Evolutionary conservation across 1,284 basidiomycete genomes (phyloP), one percentile per base, ranked within the genome.

Genomic region (Meripilus lineatus): DNA sequence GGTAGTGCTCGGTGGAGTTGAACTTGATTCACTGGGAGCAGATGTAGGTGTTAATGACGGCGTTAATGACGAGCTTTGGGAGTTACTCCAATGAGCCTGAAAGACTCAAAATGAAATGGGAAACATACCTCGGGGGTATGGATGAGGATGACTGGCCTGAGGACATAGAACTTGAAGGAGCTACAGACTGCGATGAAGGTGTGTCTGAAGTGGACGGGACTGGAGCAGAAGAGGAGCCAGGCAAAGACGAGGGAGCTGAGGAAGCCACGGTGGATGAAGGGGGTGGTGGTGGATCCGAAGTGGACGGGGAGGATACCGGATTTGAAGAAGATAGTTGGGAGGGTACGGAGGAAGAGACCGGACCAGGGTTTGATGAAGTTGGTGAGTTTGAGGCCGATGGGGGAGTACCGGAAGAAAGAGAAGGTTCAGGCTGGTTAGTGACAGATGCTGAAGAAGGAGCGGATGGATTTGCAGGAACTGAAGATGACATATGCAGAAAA

Each of bases 401-500:
- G 4, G 57, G 49, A 22, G 57, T 42, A 36, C 58, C 38, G 24
- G 58, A 40, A 1, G 55, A 32, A 15, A 45, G 32, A 36, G 50
- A 14, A 17, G 50, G 36, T 10, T 53, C 45, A n/a, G 55, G n/a
- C 28, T 8, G 36, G 32, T 50, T 35, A 11, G 50, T 32, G 18
- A 49, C 24, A 3, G 48, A 41, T 32, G 48, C 17, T 30, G 28
- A 30, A 30, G 45, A 45, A 17, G 45, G 38, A 40, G 42, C 23
- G 46, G 49, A 44, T 35, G 38, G 25, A 15, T 26, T 15, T 5
- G 28, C 11, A 32, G 35, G 32, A 20, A 20, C 34, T n/a, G 41
- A 32, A 30, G 42, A 35, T 41, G 32, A 18, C 20, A 35, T 32
- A 23, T 15, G 23, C n/a, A n/a, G n/a, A n/a, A n/a, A n/a, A n/a